These are phyloP conservation scores for Davidsoniella eucalypti DNA, from an alignment of 2,329 filamentous ascomycete genomes.

Conservation along the genomic window DNA sequence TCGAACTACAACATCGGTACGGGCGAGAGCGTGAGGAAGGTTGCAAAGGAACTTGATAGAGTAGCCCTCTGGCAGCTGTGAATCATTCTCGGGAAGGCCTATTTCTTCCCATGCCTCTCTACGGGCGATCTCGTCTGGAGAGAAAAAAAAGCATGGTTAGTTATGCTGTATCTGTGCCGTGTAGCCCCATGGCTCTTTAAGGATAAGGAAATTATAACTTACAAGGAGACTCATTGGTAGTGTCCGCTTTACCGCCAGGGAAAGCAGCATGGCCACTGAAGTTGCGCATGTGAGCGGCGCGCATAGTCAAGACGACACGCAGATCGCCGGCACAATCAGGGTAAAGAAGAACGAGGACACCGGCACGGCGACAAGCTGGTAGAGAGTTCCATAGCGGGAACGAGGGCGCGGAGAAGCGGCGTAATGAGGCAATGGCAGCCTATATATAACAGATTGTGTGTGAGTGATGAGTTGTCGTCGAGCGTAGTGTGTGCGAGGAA, in stretches of 20 bases:
- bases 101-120: slow-evolving; percentile 90
- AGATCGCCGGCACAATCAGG: slow-evolving; percentile 70
- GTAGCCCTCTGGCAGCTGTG: slow-evolving; percentile 58
- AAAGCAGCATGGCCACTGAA: slow-evolving; percentile 80
- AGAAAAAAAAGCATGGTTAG: background rate
- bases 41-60: slow-evolving; percentile 74
- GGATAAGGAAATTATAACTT: slow-evolving; percentile 17
- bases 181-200: background rate
- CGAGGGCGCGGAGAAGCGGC: slow-evolving; percentile 42
- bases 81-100: slow-evolving; percentile 59
- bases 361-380: slow-evolving; percentile 54
- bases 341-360: slow-evolving; percentile 76
- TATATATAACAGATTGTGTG: slow-evolving; percentile 16
- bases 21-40: slow-evolving; percentile 59
- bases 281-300: slow-evolving; percentile 43
- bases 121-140: slow-evolving; percentile 61
- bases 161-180: background rate
- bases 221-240: slow-evolving; percentile 42
- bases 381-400: slow-evolving; percentile 46
- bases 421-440: slow-evolving; percentile 43
- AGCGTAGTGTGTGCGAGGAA: background rate
- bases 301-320: slow-evolving; percentile 52
- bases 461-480: background rate
- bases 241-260: slow-evolving; percentile 59
- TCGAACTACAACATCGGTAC: slow-evolving; percentile 56